These are phyloP conservation scores for Byssoonygena ceratinophila DNA, from an alignment of 2,329 filamentous ascomycete genomes.

Conservation along the genomic window DNA sequence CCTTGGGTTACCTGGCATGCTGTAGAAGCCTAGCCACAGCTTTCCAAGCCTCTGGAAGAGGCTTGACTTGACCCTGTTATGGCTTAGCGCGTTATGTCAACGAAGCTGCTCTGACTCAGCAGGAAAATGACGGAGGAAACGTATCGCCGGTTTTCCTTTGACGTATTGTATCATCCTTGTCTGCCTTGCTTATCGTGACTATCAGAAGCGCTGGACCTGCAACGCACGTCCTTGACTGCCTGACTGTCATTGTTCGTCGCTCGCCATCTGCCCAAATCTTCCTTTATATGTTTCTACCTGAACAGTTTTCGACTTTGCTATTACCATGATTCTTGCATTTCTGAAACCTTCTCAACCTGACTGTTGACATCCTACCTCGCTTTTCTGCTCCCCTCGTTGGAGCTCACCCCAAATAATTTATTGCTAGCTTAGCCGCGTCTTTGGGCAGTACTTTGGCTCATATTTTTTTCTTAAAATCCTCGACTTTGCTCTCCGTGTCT, in stretches of 20 bases:
- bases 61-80: not conserved
- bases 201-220: not conserved
- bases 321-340: not conserved
- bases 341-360: not conserved
- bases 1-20: not conserved
- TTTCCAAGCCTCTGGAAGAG: too few relatives aligned
- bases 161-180: not conserved
- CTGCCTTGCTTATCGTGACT: not conserved
- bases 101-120: not conserved
- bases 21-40: not conserved
- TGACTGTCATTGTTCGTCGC: slow-evolving; percentile 1
- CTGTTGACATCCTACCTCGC: not conserved
- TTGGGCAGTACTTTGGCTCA: not conserved
- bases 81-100: not conserved
- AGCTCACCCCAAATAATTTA: not conserved
- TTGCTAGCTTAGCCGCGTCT: not conserved
- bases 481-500: not conserved
- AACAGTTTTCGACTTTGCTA: not conserved
- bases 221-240: not conserved
- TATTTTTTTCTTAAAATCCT: not conserved
- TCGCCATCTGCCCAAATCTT: not conserved
- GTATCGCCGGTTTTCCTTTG: not conserved
- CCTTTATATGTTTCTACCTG: not conserved
- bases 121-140: not conserved
- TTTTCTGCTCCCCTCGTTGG: not conserved